Conservation (phyloP, 169 alveolate genomes). For the Plasmodium vivax region DNA sequence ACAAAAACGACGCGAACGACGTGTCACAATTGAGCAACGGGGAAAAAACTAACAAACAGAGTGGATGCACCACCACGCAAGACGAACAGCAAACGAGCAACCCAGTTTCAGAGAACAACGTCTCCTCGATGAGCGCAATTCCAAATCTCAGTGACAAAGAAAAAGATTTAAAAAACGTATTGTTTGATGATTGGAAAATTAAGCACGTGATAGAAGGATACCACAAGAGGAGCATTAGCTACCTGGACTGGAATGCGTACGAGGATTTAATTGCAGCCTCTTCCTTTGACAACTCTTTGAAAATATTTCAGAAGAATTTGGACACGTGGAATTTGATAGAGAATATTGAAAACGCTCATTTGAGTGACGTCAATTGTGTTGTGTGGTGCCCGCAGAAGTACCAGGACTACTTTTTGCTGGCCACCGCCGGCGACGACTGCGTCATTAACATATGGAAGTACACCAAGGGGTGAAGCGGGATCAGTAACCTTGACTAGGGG, state of each 20-base stretch:
- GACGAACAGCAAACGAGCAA: neutral
- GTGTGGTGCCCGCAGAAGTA: conserved; percentile 78
- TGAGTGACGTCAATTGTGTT: conserved; percentile 83
- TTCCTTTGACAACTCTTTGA: conserved; percentile 62
- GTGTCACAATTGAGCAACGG: neutral
- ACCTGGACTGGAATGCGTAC: conserved; percentile 76
- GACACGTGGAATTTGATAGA: conserved; percentile 18
- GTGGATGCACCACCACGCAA: neutral
- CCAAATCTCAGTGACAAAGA: conserved; percentile 10
- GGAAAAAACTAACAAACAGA: neutral
- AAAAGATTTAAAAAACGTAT: neutral
- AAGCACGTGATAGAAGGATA: conserved; percentile 75
- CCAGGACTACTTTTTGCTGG: conserved; percentile 70
- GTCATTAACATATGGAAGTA: conserved; percentile 81
- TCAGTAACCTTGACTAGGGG: neutral
- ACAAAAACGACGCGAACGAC: neutral
- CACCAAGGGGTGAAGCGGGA: conserved; percentile 3
- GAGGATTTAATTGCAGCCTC: conserved; percentile 61
- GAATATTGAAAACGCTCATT: conserved; percentile 77
- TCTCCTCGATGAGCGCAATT: neutral
- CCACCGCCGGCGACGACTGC: conserved; percentile 85
- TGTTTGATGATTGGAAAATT: conserved; percentile 82
- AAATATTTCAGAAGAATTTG: conserved; percentile 31
- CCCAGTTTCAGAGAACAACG: neutral
- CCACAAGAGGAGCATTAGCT: conserved; percentile 80